A percentile compares a stretch with the other conserved stretches of the same genome.
These are phyloP conservation scores for Cryphonectria japonica DNA, from an alignment of 2,329 filamentous ascomycete genomes.

Conservation along the genomic window DNA sequence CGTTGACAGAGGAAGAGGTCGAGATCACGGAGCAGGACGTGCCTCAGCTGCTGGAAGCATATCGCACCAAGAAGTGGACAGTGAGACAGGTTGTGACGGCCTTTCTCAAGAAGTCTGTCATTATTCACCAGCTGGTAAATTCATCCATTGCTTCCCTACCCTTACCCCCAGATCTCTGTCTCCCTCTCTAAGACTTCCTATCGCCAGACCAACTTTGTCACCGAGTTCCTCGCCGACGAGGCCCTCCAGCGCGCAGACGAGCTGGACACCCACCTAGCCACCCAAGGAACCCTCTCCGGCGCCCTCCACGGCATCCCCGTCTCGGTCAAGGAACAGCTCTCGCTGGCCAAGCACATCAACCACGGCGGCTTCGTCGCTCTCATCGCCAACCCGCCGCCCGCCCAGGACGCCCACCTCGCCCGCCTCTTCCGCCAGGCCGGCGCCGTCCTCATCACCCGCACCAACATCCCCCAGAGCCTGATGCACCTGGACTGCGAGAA, in stretches of 20 bases:
- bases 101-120: slow-evolving; percentile 54
- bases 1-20: slow-evolving; percentile 42
- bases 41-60: slow-evolving; percentile 35
- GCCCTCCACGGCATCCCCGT: slow-evolving; percentile 47
- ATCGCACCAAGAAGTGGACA: slow-evolving; percentile 34
- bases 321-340: slow-evolving; percentile 33
- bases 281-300: slow-evolving; percentile 48
- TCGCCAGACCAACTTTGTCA: slow-evolving; percentile 30
- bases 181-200: neutral
- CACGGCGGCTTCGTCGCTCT: slow-evolving; percentile 41
- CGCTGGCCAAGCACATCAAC: slow-evolving; percentile 31
- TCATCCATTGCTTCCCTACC: neutral
- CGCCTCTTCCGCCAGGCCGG: slow-evolving; percentile 41
- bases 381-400: slow-evolving; percentile 25
- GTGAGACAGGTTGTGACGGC: slow-evolving; percentile 45
- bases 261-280: slow-evolving; percentile 45
- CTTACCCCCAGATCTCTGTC: neutral
- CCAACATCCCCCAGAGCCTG: slow-evolving; percentile 46
- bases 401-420: slow-evolving; percentile 39
- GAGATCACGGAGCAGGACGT: slow-evolving; percentile 44
- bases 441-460: slow-evolving; percentile 47
- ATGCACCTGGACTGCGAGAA: slow-evolving; percentile 43
- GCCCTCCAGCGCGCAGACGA: slow-evolving; percentile 44
- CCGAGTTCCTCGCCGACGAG: slow-evolving; percentile 44
- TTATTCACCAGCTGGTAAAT: slow-evolving; percentile 48